Evolutionary conservation across 768 basidiomycete species (phyloP).

Genomic region (Rossbeevera mucosa): DNA sequence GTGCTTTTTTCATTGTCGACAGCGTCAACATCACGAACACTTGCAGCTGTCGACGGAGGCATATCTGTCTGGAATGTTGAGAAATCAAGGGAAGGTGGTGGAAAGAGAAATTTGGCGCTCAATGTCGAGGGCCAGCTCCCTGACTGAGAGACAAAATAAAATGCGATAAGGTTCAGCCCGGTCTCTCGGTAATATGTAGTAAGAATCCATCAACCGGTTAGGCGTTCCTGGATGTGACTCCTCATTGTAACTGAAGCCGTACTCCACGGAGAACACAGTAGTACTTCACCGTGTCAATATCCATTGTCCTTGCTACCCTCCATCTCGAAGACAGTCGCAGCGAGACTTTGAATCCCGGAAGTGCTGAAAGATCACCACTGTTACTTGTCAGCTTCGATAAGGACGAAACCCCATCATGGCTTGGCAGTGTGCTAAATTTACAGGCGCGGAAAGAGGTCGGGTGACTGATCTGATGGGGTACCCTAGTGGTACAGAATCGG

Average conservation of each 20-base stretch:
- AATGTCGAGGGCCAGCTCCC: background rate
- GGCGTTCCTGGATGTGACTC: background rate
- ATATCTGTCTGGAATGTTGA: slow-evolving; percentile 7
- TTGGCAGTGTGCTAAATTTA: background rate
- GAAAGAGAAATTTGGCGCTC: background rate
- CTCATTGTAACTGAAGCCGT: background rate
- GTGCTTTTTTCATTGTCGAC: slow-evolving; percentile 12
- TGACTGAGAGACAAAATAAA: background rate
- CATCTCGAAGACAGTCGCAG: background rate
- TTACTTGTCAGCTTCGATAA: too few species aligned
- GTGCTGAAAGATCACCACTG: background rate
- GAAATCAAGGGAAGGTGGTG: background rate
- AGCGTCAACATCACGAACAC: slow-evolving; percentile 3
- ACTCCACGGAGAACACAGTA: background rate
- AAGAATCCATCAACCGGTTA: background rate
- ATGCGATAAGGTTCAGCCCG: background rate
- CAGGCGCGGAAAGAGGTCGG: background rate
- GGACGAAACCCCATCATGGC: too few species aligned
- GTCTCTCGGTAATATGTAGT: background rate
- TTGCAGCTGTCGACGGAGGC: slow-evolving; percentile 12
- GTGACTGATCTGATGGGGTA: background rate
- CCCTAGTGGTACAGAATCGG: too few species aligned
- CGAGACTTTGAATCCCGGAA: background rate
- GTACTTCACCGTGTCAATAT: background rate
- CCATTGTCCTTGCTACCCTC: background rate